Conservation (phyloP, 75 land plant genomes). For the Sequoiadendron giganteum region DNA sequence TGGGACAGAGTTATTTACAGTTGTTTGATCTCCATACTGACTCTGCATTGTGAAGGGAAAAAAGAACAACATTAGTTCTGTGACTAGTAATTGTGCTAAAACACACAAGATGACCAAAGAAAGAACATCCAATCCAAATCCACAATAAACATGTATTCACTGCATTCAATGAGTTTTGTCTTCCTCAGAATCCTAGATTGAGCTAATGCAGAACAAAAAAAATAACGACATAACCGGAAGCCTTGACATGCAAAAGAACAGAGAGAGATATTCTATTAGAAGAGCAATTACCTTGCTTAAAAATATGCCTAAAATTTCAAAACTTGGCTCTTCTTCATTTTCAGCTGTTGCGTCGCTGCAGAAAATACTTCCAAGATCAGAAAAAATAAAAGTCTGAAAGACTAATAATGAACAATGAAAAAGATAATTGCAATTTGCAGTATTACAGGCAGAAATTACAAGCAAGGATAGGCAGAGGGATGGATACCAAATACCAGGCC, state of each 20-base stretch:
- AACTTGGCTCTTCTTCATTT: conserved; percentile 17
- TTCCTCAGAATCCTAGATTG: background rate
- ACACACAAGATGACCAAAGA: background rate
- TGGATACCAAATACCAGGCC: too few species aligned
- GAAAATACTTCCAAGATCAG: background rate
- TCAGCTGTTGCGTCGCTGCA: conserved; percentile 9
- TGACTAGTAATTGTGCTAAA: background rate
- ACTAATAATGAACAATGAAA: background rate
- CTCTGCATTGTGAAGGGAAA: background rate
- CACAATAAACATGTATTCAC: background rate
- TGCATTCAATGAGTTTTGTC: background rate
- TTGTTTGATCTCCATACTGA: conserved; percentile 6
- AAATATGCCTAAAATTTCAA: conserved; percentile 21
- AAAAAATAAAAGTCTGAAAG: background rate
- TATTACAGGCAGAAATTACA: too few species aligned
- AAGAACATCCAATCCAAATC: background rate
- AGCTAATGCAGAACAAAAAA: background rate
- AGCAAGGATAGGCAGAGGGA: too few species aligned
- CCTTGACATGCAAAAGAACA: background rate
- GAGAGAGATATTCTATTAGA: background rate
- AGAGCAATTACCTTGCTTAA: conserved; percentile 10
- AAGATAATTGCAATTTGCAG: background rate
- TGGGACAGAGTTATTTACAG: conserved; percentile 11
- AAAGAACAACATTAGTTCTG: background rate
- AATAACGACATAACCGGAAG: background rate